Conservation (phyloP, 768 basidiomycete species). For the Boletus subparvulus region DNA sequence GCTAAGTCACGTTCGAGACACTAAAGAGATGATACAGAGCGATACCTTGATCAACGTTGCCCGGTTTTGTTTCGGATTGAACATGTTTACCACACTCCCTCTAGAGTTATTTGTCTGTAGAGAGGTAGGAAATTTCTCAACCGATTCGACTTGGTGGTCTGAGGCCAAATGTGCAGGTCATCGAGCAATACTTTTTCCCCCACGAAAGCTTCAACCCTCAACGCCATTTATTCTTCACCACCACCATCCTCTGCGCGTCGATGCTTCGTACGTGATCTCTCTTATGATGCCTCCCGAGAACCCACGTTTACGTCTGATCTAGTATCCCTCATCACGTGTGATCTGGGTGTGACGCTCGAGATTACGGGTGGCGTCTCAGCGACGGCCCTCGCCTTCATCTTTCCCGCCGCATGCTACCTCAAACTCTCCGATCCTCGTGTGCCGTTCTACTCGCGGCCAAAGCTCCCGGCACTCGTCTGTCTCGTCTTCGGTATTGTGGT, state of each 20-base stretch:
- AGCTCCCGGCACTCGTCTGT: conserved; percentile 74
- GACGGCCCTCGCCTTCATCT: conserved; percentile 90
- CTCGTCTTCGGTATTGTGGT: conserved; percentile 73
- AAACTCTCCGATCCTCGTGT: conserved; percentile 58
- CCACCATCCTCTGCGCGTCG: conserved; percentile 73
- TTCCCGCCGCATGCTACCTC: conserved; percentile 84
- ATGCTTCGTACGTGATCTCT: conserved; percentile 64
- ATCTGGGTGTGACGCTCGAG: conserved; percentile 97
- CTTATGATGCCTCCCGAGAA: background rate
- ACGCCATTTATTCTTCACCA: conserved; percentile 90
- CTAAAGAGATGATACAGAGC: conserved; percentile 41
- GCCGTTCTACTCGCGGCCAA: conserved; percentile 68
- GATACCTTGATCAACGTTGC: conserved; percentile 95
- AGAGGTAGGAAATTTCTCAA: conserved; percentile 54
- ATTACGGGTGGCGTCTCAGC: conserved; percentile 97
- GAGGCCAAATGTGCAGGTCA: conserved; percentile 52
- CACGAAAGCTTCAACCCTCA: conserved; percentile 79
- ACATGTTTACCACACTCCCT: conserved; percentile 98
- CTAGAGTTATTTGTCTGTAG: conserved; percentile 96
- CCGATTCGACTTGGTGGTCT: background rate
- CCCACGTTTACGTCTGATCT: conserved; percentile 3
- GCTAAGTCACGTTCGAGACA: background rate
- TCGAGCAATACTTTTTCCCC: conserved; percentile 95
- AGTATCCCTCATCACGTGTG: conserved; percentile 93
- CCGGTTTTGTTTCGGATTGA: conserved; percentile 88